Evolutionary conservation across 352 stramenopile genomes (phyloP), one percentile per base, ranked within the genome.

Genomic region (Pythium plurisporium): DNA sequence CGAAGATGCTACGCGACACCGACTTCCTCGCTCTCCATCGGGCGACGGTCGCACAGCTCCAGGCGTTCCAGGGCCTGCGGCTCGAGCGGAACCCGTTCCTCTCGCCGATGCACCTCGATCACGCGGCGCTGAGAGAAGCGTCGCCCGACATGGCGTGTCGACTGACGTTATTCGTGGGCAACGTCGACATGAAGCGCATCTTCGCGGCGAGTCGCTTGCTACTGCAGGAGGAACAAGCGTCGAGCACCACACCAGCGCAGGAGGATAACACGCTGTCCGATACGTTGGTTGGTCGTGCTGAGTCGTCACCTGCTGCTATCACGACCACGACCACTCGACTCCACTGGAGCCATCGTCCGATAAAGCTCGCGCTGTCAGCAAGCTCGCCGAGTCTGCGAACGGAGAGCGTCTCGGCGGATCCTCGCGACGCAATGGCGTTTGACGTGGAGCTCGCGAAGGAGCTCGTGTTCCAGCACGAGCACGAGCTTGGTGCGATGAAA

Each of bases 1-100:
- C 83, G 57, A 94, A 94, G 60, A 94, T 94, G 79, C 68, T 70
- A 1, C 15, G 47, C 5, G 83, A 94, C 45, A 59, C 86, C 12
- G 68, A 82, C 43, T 89, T 91, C 46, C 63, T 91, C 7, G 47
- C 67, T 2, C 64, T 61, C 27, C 59, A 72, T 49, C 20, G 31
- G 9, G 64, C 62, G 25, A 58, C 62, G 29, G 22, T 65, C 12
- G 55, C 72, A 3, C 34, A 55, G 17, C 58, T 87, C 4, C 63
- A 81, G 25, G 68, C 65, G 6, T 72, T 91, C 20, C 68, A 72
- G 11, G 53, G 58, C 5, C 41, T 90, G n/a, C 72, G 66, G 3
- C 67, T 91, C 10, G 50, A 65, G 46, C 69, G 77, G n/a, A 93
- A 93, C 26, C 83, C 79, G 42, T 82, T 91, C 42, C 64, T 93